A percentile compares a stretch with the other conserved stretches of the same genome.
phyloP scores from a whole-genome alignment of 805 yeast genomes.

The Myxozyma nipponensis region DNA sequence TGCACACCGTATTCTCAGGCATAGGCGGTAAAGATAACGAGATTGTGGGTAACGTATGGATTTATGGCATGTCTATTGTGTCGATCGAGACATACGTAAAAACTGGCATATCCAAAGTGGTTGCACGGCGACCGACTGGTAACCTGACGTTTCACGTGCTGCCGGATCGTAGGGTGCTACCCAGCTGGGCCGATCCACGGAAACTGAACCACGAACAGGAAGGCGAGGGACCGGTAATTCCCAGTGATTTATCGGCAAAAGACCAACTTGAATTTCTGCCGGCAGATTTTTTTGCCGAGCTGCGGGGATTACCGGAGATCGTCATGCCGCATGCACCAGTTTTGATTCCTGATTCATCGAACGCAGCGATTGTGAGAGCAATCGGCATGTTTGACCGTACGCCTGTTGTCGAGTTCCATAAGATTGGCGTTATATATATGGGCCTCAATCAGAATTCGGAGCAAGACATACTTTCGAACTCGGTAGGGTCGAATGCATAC shows the following conservation, averaged over 20 bases:
- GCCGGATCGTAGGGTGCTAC: constrained; percentile 42
- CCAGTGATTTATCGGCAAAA: constrained; percentile 8
- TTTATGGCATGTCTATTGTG: constrained; percentile 54
- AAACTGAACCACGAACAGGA: constrained; percentile 11
- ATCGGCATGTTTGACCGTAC: constrained; percentile 63
- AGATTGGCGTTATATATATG: constrained; percentile 72
- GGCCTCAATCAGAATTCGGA: constrained; percentile 65
- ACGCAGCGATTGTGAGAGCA: constrained; percentile 43
- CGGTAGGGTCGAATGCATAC: constrained; percentile 59
- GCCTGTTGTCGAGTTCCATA: constrained; percentile 74
- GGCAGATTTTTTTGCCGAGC: constrained; percentile 50
- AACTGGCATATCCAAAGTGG: constrained; percentile 33
- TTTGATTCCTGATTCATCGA: constrained; percentile 43
- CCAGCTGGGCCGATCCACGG: constrained; percentile 25
- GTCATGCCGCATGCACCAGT: constrained; percentile 43
- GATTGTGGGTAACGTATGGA: constrained; percentile 48
- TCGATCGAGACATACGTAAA: constrained; percentile 50
- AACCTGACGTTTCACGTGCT: constrained; percentile 46
- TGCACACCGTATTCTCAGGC: constrained; percentile 35
- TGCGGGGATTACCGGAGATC: constrained; percentile 44
- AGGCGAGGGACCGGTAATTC: neutral
- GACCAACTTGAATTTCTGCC: constrained; percentile 39
- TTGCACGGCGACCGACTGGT: constrained; percentile 67
- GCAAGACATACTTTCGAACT: constrained; percentile 58
- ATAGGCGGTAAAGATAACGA: constrained; percentile 21